Evolutionary conservation across 441 rosid species (phyloP).

Genomic region (Bocquillonia castaneifolia): DNA sequence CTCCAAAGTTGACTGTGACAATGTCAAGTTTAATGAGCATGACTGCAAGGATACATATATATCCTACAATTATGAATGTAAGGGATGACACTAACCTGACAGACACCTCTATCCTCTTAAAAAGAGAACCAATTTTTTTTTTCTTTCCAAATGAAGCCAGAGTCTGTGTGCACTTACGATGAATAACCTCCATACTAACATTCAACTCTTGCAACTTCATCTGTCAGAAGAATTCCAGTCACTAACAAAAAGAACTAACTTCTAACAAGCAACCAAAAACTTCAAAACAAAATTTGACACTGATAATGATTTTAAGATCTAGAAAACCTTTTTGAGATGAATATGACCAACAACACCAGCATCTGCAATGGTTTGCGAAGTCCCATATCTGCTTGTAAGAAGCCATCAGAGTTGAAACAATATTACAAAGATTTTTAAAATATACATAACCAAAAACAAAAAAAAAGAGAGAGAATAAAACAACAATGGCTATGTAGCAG

Average conservation of each 20-base stretch:
- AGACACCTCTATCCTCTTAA: constrained; percentile 48
- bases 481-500: neutral
- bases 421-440: neutral
- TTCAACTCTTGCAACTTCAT: constrained; percentile 51
- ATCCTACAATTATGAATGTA: neutral
- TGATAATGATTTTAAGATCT: constrained; percentile 13
- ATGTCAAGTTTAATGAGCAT: neutral
- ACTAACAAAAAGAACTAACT: constrained; percentile 21
- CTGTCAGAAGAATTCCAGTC: constrained; percentile 41
- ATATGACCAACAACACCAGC: constrained; percentile 74
- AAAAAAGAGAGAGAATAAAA: neutral
- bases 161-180: constrained; percentile 62
- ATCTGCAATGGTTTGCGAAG: constrained; percentile 38
- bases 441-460: neutral
- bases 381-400: constrained; percentile 52
- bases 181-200: constrained; percentile 54
- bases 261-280: constrained; percentile 2
- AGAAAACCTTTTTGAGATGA: constrained; percentile 68
- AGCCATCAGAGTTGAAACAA: constrained; percentile 16
- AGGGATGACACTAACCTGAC: constrained; percentile 50
- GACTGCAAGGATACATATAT: neutral
- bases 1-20: neutral
- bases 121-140: constrained; percentile 45
- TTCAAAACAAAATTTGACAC: constrained; percentile 20
- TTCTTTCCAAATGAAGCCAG: constrained; percentile 51